phyloP scores from a whole-genome alignment of 345 rosid genomes.

The Ailanthus altissimus region DNA sequence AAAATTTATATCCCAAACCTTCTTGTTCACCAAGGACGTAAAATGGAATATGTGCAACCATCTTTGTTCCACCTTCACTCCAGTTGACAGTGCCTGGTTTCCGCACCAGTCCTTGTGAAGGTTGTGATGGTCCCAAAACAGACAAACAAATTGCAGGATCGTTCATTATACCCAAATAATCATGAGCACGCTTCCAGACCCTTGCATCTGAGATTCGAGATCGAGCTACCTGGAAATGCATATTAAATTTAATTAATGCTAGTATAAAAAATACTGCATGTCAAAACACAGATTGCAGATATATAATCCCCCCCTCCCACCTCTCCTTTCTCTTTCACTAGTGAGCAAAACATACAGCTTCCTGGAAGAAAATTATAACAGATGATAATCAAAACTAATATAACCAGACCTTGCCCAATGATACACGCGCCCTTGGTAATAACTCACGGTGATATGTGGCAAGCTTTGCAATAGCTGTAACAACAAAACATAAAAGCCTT shows the following conservation, averaged over 20 bases:
- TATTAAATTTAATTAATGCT: not conserved
- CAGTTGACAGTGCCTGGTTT: constrained; percentile 79
- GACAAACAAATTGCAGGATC: constrained; percentile 83
- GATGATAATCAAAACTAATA: not conserved
- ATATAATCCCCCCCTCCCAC: not conserved
- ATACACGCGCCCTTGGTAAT: constrained; percentile 93
- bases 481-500: constrained; percentile 91
- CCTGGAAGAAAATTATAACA: not conserved
- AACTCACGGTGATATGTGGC: constrained; percentile 83
- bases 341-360: not conserved
- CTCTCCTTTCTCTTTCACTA: not conserved
- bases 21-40: constrained; percentile 77
- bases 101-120: constrained; percentile 46
- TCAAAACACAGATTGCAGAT: not conserved
- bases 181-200: constrained; percentile 83
- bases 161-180: constrained; percentile 79
- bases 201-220: constrained; percentile 81
- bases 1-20: constrained; percentile 46
- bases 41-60: constrained; percentile 78
- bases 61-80: constrained; percentile 68
- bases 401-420: constrained; percentile 86
- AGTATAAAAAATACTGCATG: no score
- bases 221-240: constrained; percentile 66
- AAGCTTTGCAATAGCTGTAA: constrained; percentile 90
- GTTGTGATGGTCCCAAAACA: constrained; percentile 69